Evolutionary conservation across 306 rosid genomes (phyloP), one percentile per base, ranked within the genome.

Genomic region (Lathyrus oleraceus): DNA sequence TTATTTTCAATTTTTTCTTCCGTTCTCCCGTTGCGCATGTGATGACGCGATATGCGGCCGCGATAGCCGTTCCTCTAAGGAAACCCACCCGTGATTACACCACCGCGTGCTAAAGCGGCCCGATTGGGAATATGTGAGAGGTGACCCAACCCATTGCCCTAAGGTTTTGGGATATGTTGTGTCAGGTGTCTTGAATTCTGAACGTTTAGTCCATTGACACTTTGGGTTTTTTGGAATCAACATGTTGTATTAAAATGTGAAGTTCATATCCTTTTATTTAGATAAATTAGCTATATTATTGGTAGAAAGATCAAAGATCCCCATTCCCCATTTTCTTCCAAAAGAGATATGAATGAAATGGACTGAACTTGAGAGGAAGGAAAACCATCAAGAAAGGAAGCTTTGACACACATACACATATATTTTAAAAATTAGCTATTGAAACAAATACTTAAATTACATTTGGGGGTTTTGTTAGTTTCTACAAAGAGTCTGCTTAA

Each of bases 341-440:
- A n/a, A n/a, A 3, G 28, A 3, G 28, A 25, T 25, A 25, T 3
- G 28, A 25, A 25, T 25, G 28, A 25, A 25, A 25, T 25, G 28
- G 28, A 25, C 28, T 25, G 28, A 25, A 25, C 28, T 25, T 42
- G 47, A 42, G 12, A 11, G 52, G 9, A 45, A 45, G 19, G 57
- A 51, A 51, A 51, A 54, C 32, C 59, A 52, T 52, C 30, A 10
- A 52, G 15, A 54, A 21, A 21, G 61, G 61, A 54, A 54, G 36
- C 14, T 51, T 51, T 4, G 6, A 19, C 6, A 10, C 52, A 6
- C 52, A 45, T 45, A 3, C 58, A 19, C 30, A 3, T 17, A 19
- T 5, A 20, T 23, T 21, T 20, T 21, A 2, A 57, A 12, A 57
- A 57, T 27, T 27, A 57, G 62, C 17, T 27, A 25, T 27, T 57